Evolutionary conservation across 2,329 filamentous ascomycete genomes (phyloP), one percentile per base, ranked within the genome.

Genomic region (Phymatotrichopsis omnivora): DNA sequence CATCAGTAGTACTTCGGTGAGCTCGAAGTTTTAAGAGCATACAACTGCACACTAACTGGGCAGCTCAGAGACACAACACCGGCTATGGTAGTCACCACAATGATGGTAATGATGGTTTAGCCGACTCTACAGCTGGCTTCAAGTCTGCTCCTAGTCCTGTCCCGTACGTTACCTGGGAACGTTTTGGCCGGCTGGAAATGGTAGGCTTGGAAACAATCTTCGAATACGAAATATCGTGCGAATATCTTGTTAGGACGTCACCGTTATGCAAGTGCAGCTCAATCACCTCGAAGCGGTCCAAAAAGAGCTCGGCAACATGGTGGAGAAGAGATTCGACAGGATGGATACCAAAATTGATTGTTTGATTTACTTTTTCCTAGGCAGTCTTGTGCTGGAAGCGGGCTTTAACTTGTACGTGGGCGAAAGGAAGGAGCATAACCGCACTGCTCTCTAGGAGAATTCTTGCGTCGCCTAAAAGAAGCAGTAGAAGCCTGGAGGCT

Each of bases 1-100:
- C 7, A 12, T 38, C 4, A n/a, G 11, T 22, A 32, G 30, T 45
- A 35, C 46, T 49, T 35, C 16, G 29, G 42, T 41, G 42, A 41
- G 29, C 35, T 32, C 7, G 12, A 35, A 45, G 28, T 35, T 14
- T 22, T 30, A 31, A 41, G 25, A 36, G 11, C 28, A 25, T 49
- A 45, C 30, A 45, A 34, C 34, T 41, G 19, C 19, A 45, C 28
- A 37, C 42, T 41, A 31, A 45, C 46, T 41, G 30, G 34, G 42
- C 37, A 22, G 23, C 35, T 49, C 25, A 35, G 46, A 37, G 24
- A 41, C n/a, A 7, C 7, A 46, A 41, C 17, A 46, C n/a, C 16
- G 14, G n/a, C 4, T 14, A 35, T 38, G 22, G 19, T 37, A 17
- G 27, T 14, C 14, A 33, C 24, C n/a, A n/a, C n/a, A n/a, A n/a